These are phyloP conservation scores for Aspergillus texensis DNA, from an alignment of 2,329 filamentous ascomycete genomes.

Conservation along the genomic window DNA sequence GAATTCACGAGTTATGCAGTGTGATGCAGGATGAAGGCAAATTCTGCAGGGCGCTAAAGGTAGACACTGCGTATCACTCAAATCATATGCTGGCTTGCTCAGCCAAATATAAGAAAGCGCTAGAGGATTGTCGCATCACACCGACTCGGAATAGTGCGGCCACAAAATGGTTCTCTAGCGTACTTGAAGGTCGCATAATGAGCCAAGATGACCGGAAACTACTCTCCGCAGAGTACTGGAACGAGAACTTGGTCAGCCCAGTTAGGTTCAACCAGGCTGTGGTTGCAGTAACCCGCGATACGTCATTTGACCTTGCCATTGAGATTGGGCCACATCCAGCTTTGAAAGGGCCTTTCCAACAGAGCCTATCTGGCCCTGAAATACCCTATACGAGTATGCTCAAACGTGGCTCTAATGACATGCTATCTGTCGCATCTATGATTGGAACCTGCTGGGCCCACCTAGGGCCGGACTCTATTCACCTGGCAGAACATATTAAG, in stretches of 20 bases:
- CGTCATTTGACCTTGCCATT: constrained; percentile 26
- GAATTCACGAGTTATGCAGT: constrained; percentile 22
- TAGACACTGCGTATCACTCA: constrained; percentile 12
- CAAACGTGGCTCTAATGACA: not conserved
- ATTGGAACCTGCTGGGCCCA: too few species aligned
- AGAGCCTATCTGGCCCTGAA: too few species aligned
- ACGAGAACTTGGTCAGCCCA: not conserved
- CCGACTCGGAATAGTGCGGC: not conserved
- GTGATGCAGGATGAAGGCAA: constrained; percentile 5
- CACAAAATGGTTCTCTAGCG: too few species aligned
- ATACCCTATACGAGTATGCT: not conserved
- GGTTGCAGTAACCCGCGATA: too few species aligned
- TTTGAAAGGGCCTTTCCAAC: constrained; percentile 29
- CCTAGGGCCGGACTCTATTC: too few species aligned
- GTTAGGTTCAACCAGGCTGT: not conserved
- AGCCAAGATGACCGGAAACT: too few species aligned
- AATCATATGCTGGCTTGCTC: constrained; percentile 8
- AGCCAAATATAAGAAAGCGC: not conserved
- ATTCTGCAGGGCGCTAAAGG: not conserved
- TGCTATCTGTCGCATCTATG: too few species aligned
- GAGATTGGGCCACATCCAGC: constrained; percentile 42
- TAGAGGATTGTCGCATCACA: too few species aligned
- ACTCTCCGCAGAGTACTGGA: too few species aligned
- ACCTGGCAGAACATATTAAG: too few species aligned
- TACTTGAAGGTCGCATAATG: too few species aligned